Conservation (phyloP, 192 early-diverging fungal species). For the Cetraspora pellucida region DNA sequence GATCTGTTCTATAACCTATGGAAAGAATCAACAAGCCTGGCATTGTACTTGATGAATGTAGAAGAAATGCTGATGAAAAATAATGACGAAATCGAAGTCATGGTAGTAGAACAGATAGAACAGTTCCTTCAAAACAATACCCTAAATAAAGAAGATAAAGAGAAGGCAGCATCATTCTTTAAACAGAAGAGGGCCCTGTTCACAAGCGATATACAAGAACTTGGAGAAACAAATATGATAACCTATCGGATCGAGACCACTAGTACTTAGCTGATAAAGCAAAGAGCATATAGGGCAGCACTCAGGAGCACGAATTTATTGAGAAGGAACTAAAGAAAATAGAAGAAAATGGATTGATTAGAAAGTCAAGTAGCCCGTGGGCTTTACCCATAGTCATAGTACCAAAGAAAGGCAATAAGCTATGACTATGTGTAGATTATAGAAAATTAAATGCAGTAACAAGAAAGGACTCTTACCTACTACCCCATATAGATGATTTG, state of each 20-base stretch:
- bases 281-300: neutral
- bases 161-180: neutral
- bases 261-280: neutral
- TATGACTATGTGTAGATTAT: conserved; percentile 47
- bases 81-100: too few relatives aligned
- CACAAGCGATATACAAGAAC: neutral
- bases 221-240: neutral
- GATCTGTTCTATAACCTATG: too few relatives aligned
- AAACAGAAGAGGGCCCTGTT: neutral
- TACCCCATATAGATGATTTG: conserved; percentile 46
- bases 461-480: conserved; percentile 40
- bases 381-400: conserved; percentile 45
- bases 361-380: conserved; percentile 13
- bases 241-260: neutral
- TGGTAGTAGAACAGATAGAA: too few relatives aligned
- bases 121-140: too few relatives aligned
- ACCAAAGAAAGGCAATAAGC: conserved; percentile 37
- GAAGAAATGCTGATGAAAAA: too few relatives aligned
- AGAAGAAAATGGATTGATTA: neutral
- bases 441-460: conserved; percentile 46
- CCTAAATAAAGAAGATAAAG: too few relatives aligned
- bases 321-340: neutral
- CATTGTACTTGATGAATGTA: too few relatives aligned
- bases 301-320: neutral
- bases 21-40: too few relatives aligned